phyloP scores from a whole-genome alignment of 2,329 filamentous ascomycete species.

The Hirsutella rhossiliensis region DNA sequence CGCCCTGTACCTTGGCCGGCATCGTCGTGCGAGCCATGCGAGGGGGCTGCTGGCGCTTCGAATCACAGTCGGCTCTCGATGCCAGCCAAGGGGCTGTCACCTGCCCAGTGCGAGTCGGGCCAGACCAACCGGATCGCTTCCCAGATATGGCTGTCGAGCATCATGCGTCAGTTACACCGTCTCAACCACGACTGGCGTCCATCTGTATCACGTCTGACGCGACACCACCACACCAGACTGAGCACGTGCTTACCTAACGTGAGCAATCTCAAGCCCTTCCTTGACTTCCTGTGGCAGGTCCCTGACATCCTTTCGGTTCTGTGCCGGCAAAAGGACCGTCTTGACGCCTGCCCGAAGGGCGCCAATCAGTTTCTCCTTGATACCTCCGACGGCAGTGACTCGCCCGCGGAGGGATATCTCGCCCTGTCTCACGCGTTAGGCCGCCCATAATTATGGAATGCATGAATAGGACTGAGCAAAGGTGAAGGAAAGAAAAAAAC shows the following conservation, averaged over 20 bases:
- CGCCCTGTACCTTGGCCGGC: not conserved
- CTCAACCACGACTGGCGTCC: not conserved
- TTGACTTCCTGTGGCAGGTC: slow-evolving; percentile 86
- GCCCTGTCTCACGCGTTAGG: slow-evolving; percentile 30
- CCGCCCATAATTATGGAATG: slow-evolving; percentile 10
- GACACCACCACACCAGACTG: slow-evolving; percentile 4
- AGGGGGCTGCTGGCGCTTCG: not conserved
- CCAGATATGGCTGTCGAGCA: slow-evolving; percentile 64
- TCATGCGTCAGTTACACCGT: slow-evolving; percentile 17
- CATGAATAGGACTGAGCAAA: not conserved
- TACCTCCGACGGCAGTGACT: slow-evolving; percentile 88
- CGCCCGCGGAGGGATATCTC: slow-evolving; percentile 73
- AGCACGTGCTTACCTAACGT: slow-evolving; percentile 56
- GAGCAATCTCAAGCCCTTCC: slow-evolving; percentile 75
- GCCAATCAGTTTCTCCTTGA: slow-evolving; percentile 97
- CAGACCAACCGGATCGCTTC: slow-evolving; percentile 85
- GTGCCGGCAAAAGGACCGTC: slow-evolving; percentile 76
- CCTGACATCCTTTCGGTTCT: slow-evolving; percentile 85
- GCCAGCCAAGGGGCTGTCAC: slow-evolving; percentile 52
- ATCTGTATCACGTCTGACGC: not conserved
- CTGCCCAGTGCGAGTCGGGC: slow-evolving; percentile 80
- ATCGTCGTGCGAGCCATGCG: not conserved
- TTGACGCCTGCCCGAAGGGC: slow-evolving; percentile 88
- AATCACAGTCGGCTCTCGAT: slow-evolving; percentile 69
- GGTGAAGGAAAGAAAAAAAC: not conserved